phyloP scores from a whole-genome alignment of 1,284 basidiomycete genomes.

The Boletellus deceptivus region DNA sequence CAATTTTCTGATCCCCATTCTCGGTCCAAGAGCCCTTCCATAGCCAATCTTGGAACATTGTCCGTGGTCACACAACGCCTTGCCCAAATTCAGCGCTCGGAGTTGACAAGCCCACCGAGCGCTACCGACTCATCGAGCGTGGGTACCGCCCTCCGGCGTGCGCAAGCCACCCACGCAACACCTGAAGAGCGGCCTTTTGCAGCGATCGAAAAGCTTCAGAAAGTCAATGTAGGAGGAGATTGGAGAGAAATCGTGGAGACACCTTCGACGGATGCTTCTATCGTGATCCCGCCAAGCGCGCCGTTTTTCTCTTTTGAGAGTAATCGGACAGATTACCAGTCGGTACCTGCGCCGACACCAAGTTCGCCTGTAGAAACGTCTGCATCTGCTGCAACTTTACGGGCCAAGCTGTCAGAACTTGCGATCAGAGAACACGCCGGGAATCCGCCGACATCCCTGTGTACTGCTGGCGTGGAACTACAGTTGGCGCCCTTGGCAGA shows the following conservation, averaged over 20 bases:
- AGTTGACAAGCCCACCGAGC: constrained; percentile 23
- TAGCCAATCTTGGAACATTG: constrained; percentile 46
- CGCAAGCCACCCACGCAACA: constrained; percentile 17
- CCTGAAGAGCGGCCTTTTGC: constrained; percentile 19
- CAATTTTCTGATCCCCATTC: constrained; percentile 27
- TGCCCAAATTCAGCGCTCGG: constrained; percentile 43
- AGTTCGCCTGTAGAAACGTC: constrained; percentile 9
- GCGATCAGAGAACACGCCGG: constrained; percentile 23
- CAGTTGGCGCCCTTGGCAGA: constrained; percentile 32
- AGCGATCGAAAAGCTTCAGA: constrained; percentile 27
- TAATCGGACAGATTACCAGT: not conserved
- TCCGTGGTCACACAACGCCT: constrained; percentile 55
- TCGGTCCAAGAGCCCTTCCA: constrained; percentile 47
- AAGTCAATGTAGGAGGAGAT: not conserved
- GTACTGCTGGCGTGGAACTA: constrained; percentile 11
- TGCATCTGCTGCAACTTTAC: constrained; percentile 6
- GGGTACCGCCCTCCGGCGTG: constrained; percentile 29
- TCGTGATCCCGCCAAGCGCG: constrained; percentile 24
- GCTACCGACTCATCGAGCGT: constrained; percentile 25
- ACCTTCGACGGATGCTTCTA: constrained; percentile 26
- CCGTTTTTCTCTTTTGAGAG: constrained; percentile 20
- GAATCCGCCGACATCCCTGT: constrained; percentile 14
- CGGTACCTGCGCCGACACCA: constrained; percentile 3
- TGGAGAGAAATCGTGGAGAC: constrained; percentile 10
- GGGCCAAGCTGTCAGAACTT: constrained; percentile 23